Evolutionary conservation across 164 flowering plant species (phyloP).

Genomic region (Magnolia sinica): DNA sequence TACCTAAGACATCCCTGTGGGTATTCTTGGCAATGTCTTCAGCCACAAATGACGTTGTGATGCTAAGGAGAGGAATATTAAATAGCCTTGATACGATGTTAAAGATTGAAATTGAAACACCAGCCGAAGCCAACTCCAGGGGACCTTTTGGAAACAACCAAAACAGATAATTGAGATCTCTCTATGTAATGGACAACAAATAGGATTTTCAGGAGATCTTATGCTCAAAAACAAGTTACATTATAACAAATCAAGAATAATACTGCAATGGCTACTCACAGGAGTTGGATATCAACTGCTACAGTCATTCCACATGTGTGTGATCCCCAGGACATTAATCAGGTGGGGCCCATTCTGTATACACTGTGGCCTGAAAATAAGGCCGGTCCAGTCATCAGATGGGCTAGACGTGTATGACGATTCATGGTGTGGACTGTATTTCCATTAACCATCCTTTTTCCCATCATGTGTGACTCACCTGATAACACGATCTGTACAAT

Average conservation of each 20-base stretch:
- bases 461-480: too few relatives aligned
- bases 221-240: neutral
- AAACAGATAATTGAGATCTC: neutral
- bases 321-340: neutral
- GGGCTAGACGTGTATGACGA: too few relatives aligned
- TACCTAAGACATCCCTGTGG: conserved; percentile 44
- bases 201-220: neutral
- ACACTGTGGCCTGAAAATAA: too few relatives aligned
- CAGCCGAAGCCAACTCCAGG: conserved; percentile 92
- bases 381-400: too few relatives aligned
- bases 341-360: too few relatives aligned
- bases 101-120: conserved; percentile 83
- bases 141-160: conserved; percentile 46
- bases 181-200: neutral
- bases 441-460: too few relatives aligned
- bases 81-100: conserved; percentile 87
- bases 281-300: neutral
- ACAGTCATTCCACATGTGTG: too few relatives aligned
- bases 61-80: conserved; percentile 92
- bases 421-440: too few relatives aligned
- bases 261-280: neutral
- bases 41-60: conserved; percentile 97
- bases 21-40: conserved; percentile 71
- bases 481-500: too few relatives aligned
- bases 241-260: neutral